A percentile compares a stretch with the other conserved stretches of the same genome.
phyloP scores from a whole-genome alignment of 2,329 filamentous ascomycete species.

The Botrytis tulipae region DNA sequence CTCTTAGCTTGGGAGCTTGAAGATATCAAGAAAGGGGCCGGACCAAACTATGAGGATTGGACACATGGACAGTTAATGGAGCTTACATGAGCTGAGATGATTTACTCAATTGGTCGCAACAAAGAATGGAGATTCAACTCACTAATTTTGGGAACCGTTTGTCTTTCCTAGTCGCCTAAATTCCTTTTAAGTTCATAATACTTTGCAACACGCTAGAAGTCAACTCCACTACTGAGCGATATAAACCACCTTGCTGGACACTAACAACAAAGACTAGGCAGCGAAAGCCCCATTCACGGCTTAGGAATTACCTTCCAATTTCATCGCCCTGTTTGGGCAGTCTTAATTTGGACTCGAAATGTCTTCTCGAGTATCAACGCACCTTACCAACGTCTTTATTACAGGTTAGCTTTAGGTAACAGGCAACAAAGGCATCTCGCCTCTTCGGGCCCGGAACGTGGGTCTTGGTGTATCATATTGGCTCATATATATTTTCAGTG shows the following conservation, averaged over 20 bases:
- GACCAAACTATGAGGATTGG: constrained; percentile 10
- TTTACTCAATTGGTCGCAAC: fast-evolving
- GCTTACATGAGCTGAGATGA: not conserved
- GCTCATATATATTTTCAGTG: not conserved
- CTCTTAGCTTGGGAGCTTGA: constrained; percentile 21
- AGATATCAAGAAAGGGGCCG: not conserved
- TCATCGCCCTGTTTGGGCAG: not conserved
- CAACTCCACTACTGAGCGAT: not conserved
- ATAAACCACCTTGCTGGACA: not conserved
- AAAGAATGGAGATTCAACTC: not conserved
- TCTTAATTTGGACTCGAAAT: not conserved
- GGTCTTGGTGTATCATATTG: not conserved
- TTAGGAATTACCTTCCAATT: too few species aligned
- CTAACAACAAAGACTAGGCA: too few species aligned
- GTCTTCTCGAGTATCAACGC: too few species aligned
- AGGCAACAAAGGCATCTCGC: not conserved
- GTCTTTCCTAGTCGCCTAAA: not conserved
- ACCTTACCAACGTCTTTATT: not conserved
- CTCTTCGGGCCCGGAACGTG: too few species aligned
- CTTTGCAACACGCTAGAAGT: not conserved
- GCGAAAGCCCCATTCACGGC: not conserved
- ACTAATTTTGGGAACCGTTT: not conserved
- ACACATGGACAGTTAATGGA: constrained; percentile 17
- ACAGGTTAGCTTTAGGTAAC: not conserved
- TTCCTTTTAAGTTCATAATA: not conserved